Percentiles rank a stretch among this genome's conserved stretches.
Conservation (phyloP, 495 filamentous ascomycete species). For the Aspergillus sparsus region DNA sequence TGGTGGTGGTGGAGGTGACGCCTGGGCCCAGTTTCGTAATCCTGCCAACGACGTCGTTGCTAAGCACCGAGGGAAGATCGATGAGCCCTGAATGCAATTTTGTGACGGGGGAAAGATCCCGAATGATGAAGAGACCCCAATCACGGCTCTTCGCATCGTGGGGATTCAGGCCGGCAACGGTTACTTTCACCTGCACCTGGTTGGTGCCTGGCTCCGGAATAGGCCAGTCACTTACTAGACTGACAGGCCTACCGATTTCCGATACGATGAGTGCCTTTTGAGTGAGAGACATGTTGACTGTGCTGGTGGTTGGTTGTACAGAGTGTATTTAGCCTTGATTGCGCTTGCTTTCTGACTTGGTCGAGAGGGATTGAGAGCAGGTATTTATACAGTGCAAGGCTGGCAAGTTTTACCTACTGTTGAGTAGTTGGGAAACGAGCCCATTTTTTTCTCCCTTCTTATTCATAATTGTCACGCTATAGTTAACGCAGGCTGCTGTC, state of each 20-base stretch:
- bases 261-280: conserved; percentile 8
- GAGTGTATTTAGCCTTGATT: not conserved
- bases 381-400: not conserved
- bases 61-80: conserved; percentile 25
- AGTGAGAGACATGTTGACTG: not conserved
- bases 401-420: not conserved
- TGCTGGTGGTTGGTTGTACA: not conserved
- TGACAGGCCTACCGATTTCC: conserved; percentile 9
- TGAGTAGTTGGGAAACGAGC: no score
- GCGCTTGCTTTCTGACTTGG: not conserved
- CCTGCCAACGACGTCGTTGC: conserved; percentile 30
- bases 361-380: not conserved
- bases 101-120: conserved; percentile 4
- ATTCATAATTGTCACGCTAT: no score
- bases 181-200: conserved; percentile 31
- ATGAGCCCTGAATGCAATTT: not conserved
- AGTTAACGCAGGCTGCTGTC: not conserved
- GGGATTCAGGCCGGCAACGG: conserved; percentile 32
- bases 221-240: conserved; percentile 14
- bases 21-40: conserved; percentile 29
- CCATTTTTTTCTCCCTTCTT: no score
- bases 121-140: conserved; percentile 29
- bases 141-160: conserved; percentile 31
- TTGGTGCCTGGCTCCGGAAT: conserved; percentile 25
- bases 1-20: conserved; percentile 3